A percentile compares a stretch with the other conserved stretches of the same genome.
These are phyloP conservation scores for Fusarium staphyleae DNA, from an alignment of 2,329 filamentous ascomycete species.

Conservation along the genomic window DNA sequence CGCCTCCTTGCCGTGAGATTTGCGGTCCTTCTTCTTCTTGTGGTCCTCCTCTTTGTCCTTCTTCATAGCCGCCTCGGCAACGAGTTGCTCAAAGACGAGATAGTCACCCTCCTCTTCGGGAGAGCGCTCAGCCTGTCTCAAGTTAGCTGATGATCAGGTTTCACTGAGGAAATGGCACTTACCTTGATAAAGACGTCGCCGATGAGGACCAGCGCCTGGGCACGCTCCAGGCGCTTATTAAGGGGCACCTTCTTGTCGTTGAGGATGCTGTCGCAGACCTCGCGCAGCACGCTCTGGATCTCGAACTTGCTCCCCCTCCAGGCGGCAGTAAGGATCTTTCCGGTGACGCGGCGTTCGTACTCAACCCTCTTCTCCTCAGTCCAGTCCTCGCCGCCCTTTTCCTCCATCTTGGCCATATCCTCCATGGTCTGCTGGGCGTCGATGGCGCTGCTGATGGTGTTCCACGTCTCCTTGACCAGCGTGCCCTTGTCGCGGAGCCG, in stretches of 20 bases:
- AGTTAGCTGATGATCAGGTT: conserved; percentile 13
- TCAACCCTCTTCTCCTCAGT: conserved; percentile 96
- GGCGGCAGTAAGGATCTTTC: conserved; percentile 95
- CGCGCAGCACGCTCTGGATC: conserved; percentile 93
- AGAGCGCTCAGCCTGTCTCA: conserved; percentile 76
- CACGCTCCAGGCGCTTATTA: conserved; percentile 87
- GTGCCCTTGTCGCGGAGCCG: conserved; percentile 96
- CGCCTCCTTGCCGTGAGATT: conserved; percentile 37
- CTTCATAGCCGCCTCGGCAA: conserved; percentile 94
- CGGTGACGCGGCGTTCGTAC: conserved; percentile 93
- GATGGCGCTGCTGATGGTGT: conserved; percentile 93
- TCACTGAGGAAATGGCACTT: conserved; percentile 40
- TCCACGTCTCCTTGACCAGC: conserved; percentile 98
- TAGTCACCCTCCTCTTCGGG: conserved; percentile 98
- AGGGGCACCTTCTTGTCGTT: conserved; percentile 80
- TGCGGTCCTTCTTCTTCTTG: conserved; percentile 64
- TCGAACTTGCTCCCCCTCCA: conserved; percentile 98
- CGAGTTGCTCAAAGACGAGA: conserved; percentile 97
- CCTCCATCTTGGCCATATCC: conserved; percentile 96
- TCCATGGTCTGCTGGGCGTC: conserved; percentile 99
- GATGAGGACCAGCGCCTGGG: conserved; percentile 85
- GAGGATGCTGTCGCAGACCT: conserved; percentile 90
- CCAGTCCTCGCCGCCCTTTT: conserved; percentile 95
- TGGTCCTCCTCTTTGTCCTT: conserved; percentile 83
- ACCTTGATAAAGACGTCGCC: conserved; percentile 92